Evolutionary conservation across 371 early-diverging fungal genomes (phyloP), one percentile per base, ranked within the genome.

Genomic region (Furculomyces boomerangus): DNA sequence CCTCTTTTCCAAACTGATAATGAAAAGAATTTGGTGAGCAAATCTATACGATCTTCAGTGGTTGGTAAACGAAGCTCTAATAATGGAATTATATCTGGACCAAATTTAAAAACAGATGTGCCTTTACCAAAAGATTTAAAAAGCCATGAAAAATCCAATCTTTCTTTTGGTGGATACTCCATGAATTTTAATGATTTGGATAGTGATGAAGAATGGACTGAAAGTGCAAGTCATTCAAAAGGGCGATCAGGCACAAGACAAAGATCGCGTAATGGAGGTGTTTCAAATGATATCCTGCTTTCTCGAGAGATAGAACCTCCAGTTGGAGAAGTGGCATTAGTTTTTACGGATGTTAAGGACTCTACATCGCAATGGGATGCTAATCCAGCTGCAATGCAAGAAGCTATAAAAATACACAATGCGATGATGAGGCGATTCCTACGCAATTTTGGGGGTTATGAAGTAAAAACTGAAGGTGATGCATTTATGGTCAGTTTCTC

Each of bases 401-500:
- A 78, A 24, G 88, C 93, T 3, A 85, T 90, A 66, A 84, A 86
- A 64, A 79, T 81, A 25, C 95, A 95, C 66, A 90, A 92, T 66
- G 60, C 64, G 13, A 75, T 83, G 2, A 88, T 95, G 88, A 75
- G 93, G 7, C 75, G 84, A 44, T 77, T 83, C 30, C 70, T 95
- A 40, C 74, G 86, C 43, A 77, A 76, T 37, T 79, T 83, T 35
- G 90, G 90, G 31, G 96, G 96, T 20, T 95, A 93, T 60, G 96
- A 95, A 64, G 96, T 95, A 48, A 93, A 93, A 64, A 93, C 92
- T 1, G 96, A 95, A 74, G 96, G 96, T 35, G 96, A 95, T 63
- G 91, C 92, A 1, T 87, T 93, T 62, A 92, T 93, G 88, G 90
- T 92, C 26, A 83, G 84, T 54, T 95, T 95, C 70, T 83, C 86